Evolutionary conservation across 306 rosid genomes (phyloP), one percentile per base, ranked within the genome.

Genomic region (Rosa multiflora): DNA sequence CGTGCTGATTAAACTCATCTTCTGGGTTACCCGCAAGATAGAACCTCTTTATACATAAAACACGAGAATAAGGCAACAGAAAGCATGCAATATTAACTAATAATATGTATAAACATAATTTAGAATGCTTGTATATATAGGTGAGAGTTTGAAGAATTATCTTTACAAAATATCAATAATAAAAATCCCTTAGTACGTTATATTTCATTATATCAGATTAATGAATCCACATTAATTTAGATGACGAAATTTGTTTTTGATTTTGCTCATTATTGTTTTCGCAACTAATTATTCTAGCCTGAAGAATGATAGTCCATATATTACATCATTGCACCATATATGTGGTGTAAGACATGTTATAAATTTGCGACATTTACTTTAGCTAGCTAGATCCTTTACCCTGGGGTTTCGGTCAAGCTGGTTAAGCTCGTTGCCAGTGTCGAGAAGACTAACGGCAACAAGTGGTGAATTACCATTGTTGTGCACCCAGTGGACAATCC

Each of bases 391-490:
- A 53, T 5, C 9, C 9, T 6, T 53, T 53, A 89, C 97, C 73
- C 94, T 81, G 0, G 96, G 97, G 15, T 20, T 32, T 14, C 55
- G 53, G 56, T 93, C 97, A 20, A 93, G 98, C 74, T 91, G 90
- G 88, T 93, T 89, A 14, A 10, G 71, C 0, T 14, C 0, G 87
- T 70, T 93, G 74, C 69, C 20, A 70, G 76, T 81, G 82, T 91
- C 83, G 1, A 82, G 82, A 55, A 93, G 88, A 75, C 46, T 47
- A 68, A 91, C 26, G 8, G 82, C 42, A 6, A 89, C 85, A 29
- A 91, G 70, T 3, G 35, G n/a, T 15, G 53, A 12, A 6, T 79
- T 42, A 12, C 83, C 85, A 26, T 88, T 55, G 71, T 87, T 87
- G 71, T 76, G 82, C 32, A 17, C 8, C 90, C 90, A 87, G 67